Evolutionary conservation across 2,329 filamentous ascomycete genomes (phyloP).

Genomic region (Pseudocercospora fijiensis): DNA sequence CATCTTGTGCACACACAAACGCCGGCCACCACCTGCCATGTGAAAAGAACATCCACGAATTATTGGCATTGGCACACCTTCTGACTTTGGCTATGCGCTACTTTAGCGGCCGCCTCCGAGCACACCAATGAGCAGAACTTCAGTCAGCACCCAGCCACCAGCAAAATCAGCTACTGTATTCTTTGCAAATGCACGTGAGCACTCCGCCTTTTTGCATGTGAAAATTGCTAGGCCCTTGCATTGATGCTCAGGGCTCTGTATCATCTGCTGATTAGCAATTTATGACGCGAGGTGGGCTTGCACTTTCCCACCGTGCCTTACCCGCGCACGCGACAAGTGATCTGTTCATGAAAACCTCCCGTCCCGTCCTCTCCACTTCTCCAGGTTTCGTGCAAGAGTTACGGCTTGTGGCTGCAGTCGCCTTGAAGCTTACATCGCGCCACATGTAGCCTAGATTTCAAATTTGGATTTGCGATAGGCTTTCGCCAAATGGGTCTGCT

Average conservation of each 20-base stretch:
- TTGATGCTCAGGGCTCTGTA: not conserved
- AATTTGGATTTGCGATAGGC: no score
- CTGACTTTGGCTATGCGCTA: conserved; percentile 2
- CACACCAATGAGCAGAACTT: not conserved
- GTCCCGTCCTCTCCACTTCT: not conserved
- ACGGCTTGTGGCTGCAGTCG: not conserved
- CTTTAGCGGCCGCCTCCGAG: not conserved
- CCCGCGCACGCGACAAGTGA: not conserved
- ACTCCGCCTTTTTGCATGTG: not conserved
- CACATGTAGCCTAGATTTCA: no score
- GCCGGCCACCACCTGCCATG: not conserved
- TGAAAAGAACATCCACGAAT: not conserved
- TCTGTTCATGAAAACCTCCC: not conserved
- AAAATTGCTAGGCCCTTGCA: conserved; percentile 1
- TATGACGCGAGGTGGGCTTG: not conserved
- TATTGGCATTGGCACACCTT: not conserved
- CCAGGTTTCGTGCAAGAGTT: not conserved
- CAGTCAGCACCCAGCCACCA: not conserved
- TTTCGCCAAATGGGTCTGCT: no score
- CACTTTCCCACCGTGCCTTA: no score
- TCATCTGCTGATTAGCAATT: not conserved
- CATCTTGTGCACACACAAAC: not conserved
- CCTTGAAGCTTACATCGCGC: not conserved
- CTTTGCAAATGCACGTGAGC: not conserved
- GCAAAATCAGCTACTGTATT: not conserved